Conservation (phyloP, 768 basidiomycete genomes). For the Podaxis sp. region DNA sequence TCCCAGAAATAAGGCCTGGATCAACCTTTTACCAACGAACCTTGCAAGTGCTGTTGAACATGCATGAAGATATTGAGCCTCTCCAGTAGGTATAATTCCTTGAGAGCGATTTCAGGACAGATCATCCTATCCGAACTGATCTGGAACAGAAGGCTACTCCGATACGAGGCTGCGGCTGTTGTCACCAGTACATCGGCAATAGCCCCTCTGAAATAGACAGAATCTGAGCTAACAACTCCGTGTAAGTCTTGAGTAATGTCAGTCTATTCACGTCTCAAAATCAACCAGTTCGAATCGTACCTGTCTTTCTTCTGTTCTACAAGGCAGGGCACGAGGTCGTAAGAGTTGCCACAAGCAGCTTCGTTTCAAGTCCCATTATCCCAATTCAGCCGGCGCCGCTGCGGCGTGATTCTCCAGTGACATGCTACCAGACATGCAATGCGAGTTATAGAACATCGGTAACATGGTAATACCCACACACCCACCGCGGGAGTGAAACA, state of each 20-base stretch:
- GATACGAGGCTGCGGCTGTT: background rate
- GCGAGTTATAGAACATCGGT: background rate
- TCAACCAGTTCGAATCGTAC: background rate
- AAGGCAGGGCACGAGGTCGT: background rate
- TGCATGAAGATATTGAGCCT: background rate
- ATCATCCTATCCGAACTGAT: background rate
- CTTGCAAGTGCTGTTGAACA: background rate
- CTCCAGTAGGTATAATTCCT: background rate
- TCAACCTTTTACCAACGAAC: background rate
- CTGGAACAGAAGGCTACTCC: background rate
- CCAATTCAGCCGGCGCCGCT: background rate
- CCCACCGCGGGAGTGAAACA: conserved; percentile 9
- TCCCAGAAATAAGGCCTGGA: no score
- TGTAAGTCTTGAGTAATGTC: background rate
- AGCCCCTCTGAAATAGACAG: background rate
- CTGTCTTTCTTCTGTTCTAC: background rate
- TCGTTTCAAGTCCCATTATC: background rate
- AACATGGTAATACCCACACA: background rate
- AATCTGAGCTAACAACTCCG: background rate
- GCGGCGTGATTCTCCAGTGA: background rate
- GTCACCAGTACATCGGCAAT: background rate
- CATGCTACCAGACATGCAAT: background rate
- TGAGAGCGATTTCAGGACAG: background rate
- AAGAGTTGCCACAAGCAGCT: background rate
- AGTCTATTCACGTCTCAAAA: background rate